Conservation (phyloP, 2,329 filamentous ascomycete species). For the Aspergillus brunneoviolaceus region DNA sequence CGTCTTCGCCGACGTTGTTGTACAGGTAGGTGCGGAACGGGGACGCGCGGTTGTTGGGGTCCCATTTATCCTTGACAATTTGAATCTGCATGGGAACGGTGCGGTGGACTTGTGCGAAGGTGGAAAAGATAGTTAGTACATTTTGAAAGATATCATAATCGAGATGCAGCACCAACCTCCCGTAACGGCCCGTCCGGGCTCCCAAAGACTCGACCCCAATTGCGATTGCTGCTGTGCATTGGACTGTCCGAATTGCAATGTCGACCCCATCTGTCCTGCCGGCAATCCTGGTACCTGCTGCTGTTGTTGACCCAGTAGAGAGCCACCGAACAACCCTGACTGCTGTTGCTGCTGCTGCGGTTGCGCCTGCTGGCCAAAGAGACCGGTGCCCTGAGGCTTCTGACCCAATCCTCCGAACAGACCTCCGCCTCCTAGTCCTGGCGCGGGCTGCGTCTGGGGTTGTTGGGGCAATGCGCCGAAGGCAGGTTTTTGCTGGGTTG, state of each 20-base stretch:
- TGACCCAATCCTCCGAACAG: conserved; percentile 23
- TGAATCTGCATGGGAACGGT: conserved; percentile 61
- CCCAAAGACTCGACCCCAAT: conserved; percentile 43
- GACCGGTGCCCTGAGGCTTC: neutral
- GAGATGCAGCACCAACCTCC: conserved; percentile 32
- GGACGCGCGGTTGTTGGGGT: conserved; percentile 52
- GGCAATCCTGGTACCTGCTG: conserved; percentile 29
- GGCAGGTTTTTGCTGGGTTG: conserved; percentile 27
- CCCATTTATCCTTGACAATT: conserved; percentile 63
- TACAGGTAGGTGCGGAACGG: conserved; percentile 64
- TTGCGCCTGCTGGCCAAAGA: neutral
- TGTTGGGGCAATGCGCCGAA: conserved; percentile 25
- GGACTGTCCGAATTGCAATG: conserved; percentile 43
- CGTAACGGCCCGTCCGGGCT: conserved; percentile 44
- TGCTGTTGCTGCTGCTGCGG: conserved; percentile 34
- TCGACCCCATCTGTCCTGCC: neutral
- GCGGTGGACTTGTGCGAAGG: conserved; percentile 51
- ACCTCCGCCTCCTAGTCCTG: conserved; percentile 10
- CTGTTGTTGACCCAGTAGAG: conserved; percentile 21
- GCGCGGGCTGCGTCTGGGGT: conserved; percentile 26
- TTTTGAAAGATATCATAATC: conserved; percentile 2
- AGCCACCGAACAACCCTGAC: conserved; percentile 42
- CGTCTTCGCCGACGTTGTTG: conserved; percentile 59
- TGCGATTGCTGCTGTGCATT: conserved; percentile 30
- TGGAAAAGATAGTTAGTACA: conserved; percentile 2